Evolutionary conservation across 257 asterid genomes (phyloP), one percentile per base, ranked within the genome.

Genomic region (Coffea eugenioides): DNA sequence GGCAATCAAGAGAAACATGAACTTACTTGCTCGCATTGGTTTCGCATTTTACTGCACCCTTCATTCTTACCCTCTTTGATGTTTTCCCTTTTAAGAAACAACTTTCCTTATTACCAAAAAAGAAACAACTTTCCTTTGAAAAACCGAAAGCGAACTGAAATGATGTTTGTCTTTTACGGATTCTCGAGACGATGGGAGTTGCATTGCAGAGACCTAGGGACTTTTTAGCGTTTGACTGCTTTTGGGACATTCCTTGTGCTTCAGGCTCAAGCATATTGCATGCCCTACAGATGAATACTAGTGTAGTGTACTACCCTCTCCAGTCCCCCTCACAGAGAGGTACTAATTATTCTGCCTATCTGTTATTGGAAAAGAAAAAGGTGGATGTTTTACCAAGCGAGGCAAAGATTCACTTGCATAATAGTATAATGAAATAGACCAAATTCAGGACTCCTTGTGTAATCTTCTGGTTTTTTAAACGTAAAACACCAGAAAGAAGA

Each of bases 211-310:
- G 85, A 80, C 68, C 78, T 81, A 72, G 83, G 65, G 71, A 61
- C 72, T 78, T 69, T 84, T 66, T 71, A 84, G 86, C 87, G 75
- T 83, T 87, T 90, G 89, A 90, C 92, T 86, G 84, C 83, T 81
- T 87, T 88, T 52, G 69, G 71, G 79, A 90, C 82, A 85, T 87
- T 84, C 88, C 67, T 82, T 64, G 80, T 59, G 80, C 77, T 68
- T 76, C 43, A 51, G 56, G 64, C 75, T 74, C 70, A 54, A 72
- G 51, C 66, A 59, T 69, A 21, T 61, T 46, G 61, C 20, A 49
- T 6, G 27, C 4, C 77, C 76, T 77, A 41, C 12, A 10, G 71
- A 61, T 46, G 25, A 64, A 34, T 36, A 20, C 5, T 25, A 6
- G 16, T 52, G 18, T 25, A 6, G 16, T 52, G 18, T 27, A 20